Base-by-base conservation (phyloP, 192 early-diverging fungal species). In the Backusella mclennaniae region DNA sequence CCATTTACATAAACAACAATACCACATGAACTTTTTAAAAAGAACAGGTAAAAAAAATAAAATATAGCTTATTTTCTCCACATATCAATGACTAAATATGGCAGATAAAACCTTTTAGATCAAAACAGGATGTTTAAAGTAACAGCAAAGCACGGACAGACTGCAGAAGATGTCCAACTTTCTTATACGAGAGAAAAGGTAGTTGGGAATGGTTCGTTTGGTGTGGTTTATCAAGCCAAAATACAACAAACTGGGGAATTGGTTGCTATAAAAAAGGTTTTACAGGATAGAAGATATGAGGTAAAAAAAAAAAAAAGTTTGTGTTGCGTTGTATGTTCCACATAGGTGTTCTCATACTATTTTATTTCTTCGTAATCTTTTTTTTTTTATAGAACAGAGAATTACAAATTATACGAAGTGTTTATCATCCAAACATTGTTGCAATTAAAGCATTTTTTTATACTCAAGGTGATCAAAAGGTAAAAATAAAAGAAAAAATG, bases 251-350 rank as follows among this genome's bases (percentile, higher is more conserved):
- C 87, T 69, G 87, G 89, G 46, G 95, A 97, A 79, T 87, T 88
- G 33, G 91, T 91, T 12, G 97, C 96, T 56, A 95, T 97, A 76
- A 99, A 99, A 87, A 98, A 98, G 82, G 96, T 98, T 6, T 83
- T 98, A 39, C 96, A 97, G 88, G 96, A 99, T 80, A 96, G 91
- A 83, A 90, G 96, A 49, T 99, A 97, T 88, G 97, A 98, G 90
- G 93, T 93, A 72, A 44, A 44, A n/a, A 26, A 23, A 12, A 2
- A 33, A 33, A 33, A 33, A 26, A n/a, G 31, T 17, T 17, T 59
- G 56, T 59, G 56, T 26, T 44, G 15, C 42, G 31, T 23, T 12
- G 35, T n/a, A 23, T 68, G 36, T 70, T 70, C 2, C 9, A 21
- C 4, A 49, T 31, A 38, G 17, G 38, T 72, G 15, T 23, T 71